A percentile compares a stretch with the other conserved stretches of the same genome.
phyloP scores from a whole-genome alignment of 768 basidiomycete genomes.

The Boletales sp. region DNA sequence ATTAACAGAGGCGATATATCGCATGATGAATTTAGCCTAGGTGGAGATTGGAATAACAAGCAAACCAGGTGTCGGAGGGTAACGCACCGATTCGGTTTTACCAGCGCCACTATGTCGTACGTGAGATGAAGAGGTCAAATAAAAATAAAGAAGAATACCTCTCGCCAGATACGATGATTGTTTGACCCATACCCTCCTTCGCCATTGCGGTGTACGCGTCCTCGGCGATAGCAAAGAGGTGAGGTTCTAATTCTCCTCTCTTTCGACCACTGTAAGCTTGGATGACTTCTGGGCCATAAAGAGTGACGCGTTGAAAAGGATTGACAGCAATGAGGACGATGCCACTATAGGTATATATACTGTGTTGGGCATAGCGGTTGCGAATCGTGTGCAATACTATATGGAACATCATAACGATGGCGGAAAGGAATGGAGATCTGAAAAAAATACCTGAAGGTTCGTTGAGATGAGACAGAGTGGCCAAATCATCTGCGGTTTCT shows the following conservation, averaged over 20 bases:
- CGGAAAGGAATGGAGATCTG: neutral
- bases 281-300: constrained; percentile 96
- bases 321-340: constrained; percentile 99
- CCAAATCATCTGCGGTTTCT: constrained; percentile 97
- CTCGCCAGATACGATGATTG: constrained; percentile 98
- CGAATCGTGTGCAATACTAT: constrained; percentile 94
- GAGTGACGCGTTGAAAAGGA: constrained; percentile 95
- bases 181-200: constrained; percentile 90
- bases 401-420: constrained; percentile 1
- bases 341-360: constrained; percentile 98
- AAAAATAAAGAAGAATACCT: constrained; percentile 50
- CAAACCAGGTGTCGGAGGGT: neutral
- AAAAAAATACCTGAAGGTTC: constrained; percentile 82
- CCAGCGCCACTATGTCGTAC: constrained; percentile 81
- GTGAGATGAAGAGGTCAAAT: constrained; percentile 8
- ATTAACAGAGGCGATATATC: constrained; percentile 97
- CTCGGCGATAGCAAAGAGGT: constrained; percentile 98
- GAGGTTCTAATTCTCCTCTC: constrained; percentile 94
- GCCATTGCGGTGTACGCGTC: constrained; percentile 99
- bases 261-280: constrained; percentile 92
- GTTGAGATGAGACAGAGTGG: constrained; percentile 95
- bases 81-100: constrained; percentile 91
- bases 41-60: constrained; percentile 4
- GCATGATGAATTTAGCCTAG: constrained; percentile 97
- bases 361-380: constrained; percentile 94